Percentiles rank a stretch among this genome's conserved stretches.
Evolutionary conservation across 129 eudicot species (phyloP).

Genomic region (carrot (Daucus carota)): DNA sequence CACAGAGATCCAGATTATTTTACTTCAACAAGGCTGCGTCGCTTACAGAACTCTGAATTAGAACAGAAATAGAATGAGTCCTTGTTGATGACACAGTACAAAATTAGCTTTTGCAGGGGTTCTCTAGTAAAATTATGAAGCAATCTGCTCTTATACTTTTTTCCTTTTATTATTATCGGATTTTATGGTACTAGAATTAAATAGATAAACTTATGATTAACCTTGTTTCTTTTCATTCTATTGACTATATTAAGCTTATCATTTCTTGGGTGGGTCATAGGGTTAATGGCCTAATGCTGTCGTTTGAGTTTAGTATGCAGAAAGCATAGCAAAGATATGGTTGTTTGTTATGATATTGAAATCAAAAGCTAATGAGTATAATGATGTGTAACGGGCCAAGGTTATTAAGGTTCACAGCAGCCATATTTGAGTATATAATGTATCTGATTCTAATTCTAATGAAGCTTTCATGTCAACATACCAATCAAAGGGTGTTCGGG

Average conservation of each 20-base stretch:
- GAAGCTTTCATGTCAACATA: not conserved
- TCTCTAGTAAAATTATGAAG: not conserved
- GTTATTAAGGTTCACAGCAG: not conserved
- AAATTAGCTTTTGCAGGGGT: not conserved
- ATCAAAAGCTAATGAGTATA: not conserved
- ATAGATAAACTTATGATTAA: not conserved
- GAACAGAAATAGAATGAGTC: not conserved
- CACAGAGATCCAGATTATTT: not conserved
- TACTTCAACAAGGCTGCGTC: too few relatives aligned
- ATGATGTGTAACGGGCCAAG: not conserved
- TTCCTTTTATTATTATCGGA: not conserved
- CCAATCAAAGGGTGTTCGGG: not conserved
- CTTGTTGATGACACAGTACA: not conserved
- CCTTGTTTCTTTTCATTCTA: not conserved
- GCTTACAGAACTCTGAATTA: not conserved
- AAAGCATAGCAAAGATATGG: not conserved
- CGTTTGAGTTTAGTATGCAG: not conserved
- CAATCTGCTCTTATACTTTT: not conserved
- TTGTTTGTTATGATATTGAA: not conserved
- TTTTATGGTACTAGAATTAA: not conserved
- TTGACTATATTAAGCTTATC: not conserved
- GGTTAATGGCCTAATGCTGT: not conserved
- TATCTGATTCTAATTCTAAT: not conserved
- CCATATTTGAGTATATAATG: not conserved
- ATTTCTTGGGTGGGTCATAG: not conserved